These are phyloP conservation scores for Sonneratia alba DNA, from an alignment of 345 rosid species.

Conservation along the genomic window DNA sequence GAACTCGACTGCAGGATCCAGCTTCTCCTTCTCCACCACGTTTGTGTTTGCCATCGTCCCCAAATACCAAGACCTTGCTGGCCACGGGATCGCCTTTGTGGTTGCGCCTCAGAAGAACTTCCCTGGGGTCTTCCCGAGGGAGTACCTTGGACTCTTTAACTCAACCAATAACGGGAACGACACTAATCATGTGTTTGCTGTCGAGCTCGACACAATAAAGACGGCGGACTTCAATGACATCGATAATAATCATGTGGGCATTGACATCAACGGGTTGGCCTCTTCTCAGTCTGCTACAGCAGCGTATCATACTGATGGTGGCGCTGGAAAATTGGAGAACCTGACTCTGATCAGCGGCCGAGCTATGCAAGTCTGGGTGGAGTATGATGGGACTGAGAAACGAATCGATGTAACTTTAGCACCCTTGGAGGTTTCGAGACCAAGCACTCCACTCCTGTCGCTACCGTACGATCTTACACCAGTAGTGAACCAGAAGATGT, in stretches of 20 bases:
- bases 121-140: slow-evolving; percentile 24
- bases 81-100: slow-evolving; percentile 30
- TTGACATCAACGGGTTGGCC: slow-evolving; percentile 36
- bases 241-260: slow-evolving; percentile 43
- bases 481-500: slow-evolving; percentile 26
- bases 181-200: slow-evolving; percentile 39
- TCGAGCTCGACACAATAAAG: slow-evolving; percentile 39
- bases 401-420: slow-evolving; percentile 40
- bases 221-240: slow-evolving; percentile 28
- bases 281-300: slow-evolving; percentile 29
- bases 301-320: slow-evolving; percentile 17
- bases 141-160: slow-evolving; percentile 44
- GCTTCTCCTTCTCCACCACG: slow-evolving; percentile 6
- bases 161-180: slow-evolving; percentile 20
- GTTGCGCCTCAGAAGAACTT: slow-evolving; percentile 37
- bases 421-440: slow-evolving; percentile 27
- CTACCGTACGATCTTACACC: slow-evolving; percentile 25
- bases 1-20: slow-evolving; percentile 8
- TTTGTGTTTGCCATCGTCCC: too few species aligned
- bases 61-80: too few species aligned
- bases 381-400: slow-evolving; percentile 25
- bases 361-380: slow-evolving; percentile 46
- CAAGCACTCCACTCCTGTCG: slow-evolving; percentile 37
- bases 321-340: neutral
- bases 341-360: slow-evolving; percentile 29